These are phyloP conservation scores for Xerocomus potaroensis DNA, from an alignment of 768 basidiomycete species.

Conservation along the genomic window DNA sequence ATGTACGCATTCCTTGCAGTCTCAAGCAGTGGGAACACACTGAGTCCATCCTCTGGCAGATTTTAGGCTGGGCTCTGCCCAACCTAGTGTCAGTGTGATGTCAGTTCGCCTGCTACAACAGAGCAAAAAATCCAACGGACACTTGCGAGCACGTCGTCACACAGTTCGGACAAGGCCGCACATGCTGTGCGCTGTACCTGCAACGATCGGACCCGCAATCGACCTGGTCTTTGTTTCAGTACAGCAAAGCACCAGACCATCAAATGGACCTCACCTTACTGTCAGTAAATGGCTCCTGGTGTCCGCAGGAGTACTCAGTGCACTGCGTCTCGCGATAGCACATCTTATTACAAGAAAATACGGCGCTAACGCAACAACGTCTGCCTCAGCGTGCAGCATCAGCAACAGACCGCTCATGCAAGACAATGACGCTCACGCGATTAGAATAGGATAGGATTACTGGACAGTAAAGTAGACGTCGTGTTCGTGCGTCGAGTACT, in stretches of 20 bases:
- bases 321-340: constrained; percentile 41
- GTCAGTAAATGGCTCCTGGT: constrained; percentile 30
- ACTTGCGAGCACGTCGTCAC: constrained; percentile 37
- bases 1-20: not conserved
- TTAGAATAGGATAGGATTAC: constrained; percentile 22
- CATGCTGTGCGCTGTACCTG: constrained; percentile 41
- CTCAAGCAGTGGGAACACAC: constrained; percentile 21
- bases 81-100: constrained; percentile 14
- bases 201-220: constrained; percentile 40
- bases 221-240: constrained; percentile 28
- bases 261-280: constrained; percentile 29
- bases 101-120: constrained; percentile 15
- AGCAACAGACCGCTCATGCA: constrained; percentile 6
- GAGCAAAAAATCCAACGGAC: constrained; percentile 29
- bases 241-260: constrained; percentile 13
- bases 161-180: constrained; percentile 33
- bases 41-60: constrained; percentile 15
- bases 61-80: constrained; percentile 18
- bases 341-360: constrained; percentile 30
- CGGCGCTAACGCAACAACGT: not conserved
- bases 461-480: constrained; percentile 4
- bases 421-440: constrained; percentile 11
- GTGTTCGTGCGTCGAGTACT: not conserved
- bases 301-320: constrained; percentile 37
- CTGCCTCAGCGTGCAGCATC: constrained; percentile 1